A percentile compares a stretch with the other conserved stretches of the same genome.
Evolutionary conservation across 768 basidiomycete species (phyloP).

Genomic region (Vishniacozyma victoriae): DNA sequence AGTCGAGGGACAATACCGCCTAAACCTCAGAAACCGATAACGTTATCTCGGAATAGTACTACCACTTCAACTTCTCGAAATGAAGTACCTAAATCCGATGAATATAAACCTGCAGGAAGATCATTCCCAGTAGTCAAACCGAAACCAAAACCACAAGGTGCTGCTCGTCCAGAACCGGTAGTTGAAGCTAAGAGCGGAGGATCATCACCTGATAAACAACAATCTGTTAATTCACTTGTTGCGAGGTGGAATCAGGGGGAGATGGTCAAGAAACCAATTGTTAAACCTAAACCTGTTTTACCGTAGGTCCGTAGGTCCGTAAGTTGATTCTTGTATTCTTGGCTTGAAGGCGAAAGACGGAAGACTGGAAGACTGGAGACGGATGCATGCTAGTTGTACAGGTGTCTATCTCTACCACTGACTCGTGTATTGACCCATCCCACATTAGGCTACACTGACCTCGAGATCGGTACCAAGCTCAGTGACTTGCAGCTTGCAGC

Average conservation of each 20-base stretch:
- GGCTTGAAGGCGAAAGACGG: too few relatives aligned
- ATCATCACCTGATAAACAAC: constrained; percentile 36
- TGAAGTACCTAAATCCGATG: constrained; percentile 11
- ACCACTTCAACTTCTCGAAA: constrained; percentile 12
- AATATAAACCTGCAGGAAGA: constrained; percentile 24
- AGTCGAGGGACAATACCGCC: background rate
- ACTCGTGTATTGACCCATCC: too few relatives aligned
- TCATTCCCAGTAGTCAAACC: constrained; percentile 30
- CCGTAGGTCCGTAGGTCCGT: too few relatives aligned
- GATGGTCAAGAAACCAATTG: constrained; percentile 4
- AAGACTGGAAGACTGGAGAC: too few relatives aligned
- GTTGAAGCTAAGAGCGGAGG: background rate
- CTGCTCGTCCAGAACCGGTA: background rate
- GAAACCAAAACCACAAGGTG: background rate
- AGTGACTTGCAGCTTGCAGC: too few relatives aligned
- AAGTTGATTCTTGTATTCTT: too few relatives aligned
- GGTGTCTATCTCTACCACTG: too few relatives aligned
- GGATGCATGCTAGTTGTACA: too few relatives aligned
- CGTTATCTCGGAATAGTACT: background rate
- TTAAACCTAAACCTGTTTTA: background rate
- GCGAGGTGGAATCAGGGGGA: constrained; percentile 42
- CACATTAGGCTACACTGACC: too few relatives aligned
- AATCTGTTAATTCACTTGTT: constrained; percentile 42
- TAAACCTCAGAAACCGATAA: constrained; percentile 2
- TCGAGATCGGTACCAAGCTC: too few relatives aligned